Evolutionary conservation across 2,329 filamentous ascomycete genomes (phyloP).

Genomic region (Pseudopithomyces chartarum): DNA sequence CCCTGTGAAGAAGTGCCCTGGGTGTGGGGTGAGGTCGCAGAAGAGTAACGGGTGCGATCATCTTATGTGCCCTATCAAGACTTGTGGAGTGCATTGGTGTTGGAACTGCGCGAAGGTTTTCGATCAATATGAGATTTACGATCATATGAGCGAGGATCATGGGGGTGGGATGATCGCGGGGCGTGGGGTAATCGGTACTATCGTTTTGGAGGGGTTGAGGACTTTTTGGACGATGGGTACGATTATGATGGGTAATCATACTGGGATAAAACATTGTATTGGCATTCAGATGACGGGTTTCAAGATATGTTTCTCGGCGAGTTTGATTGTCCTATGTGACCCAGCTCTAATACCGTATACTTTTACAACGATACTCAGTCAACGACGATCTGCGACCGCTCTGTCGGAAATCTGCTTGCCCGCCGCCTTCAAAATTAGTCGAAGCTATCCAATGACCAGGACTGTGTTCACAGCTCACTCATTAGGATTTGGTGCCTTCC

Average conservation of each 20-base stretch:
- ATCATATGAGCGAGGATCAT: constrained; percentile 39
- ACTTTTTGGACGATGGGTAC: not conserved
- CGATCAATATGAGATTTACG: constrained; percentile 39
- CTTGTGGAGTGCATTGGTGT: constrained; percentile 50
- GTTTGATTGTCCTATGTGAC: too few species aligned
- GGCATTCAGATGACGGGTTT: too few species aligned
- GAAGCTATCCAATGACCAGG: too few species aligned
- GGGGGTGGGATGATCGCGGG: constrained; percentile 1
- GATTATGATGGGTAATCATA: not conserved
- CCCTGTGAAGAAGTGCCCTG: constrained; percentile 43
- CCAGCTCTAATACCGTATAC: too few species aligned
- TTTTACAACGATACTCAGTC: too few species aligned
- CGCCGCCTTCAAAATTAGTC: too few species aligned
- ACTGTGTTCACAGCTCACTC: too few species aligned
- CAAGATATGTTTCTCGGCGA: too few species aligned
- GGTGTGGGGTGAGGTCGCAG: constrained; percentile 43
- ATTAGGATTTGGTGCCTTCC: constrained; percentile 2
- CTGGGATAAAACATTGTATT: too few species aligned
- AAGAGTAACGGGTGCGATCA: constrained; percentile 49
- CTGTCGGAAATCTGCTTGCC: too few species aligned
- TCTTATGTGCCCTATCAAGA: constrained; percentile 30
- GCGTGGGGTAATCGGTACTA: not conserved
- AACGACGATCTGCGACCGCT: too few species aligned
- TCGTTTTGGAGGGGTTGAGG: not conserved
- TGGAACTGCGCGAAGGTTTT: constrained; percentile 46